phyloP scores from a whole-genome alignment of 2,329 filamentous ascomycete species.

The Alternaria arborescens region DNA sequence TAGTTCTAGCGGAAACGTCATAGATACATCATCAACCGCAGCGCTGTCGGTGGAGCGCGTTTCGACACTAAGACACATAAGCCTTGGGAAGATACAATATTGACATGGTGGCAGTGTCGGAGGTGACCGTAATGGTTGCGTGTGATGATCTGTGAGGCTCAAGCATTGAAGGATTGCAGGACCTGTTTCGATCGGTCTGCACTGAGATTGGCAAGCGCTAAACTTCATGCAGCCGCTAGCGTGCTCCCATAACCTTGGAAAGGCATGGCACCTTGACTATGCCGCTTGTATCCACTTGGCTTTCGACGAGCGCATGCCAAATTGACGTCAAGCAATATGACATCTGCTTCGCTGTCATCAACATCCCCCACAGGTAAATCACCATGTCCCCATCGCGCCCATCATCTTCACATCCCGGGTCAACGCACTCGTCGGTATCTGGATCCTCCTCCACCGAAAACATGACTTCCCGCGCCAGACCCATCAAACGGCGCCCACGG shows the following conservation, averaged over 20 bases:
- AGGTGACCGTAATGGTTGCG: neutral
- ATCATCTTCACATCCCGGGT: neutral
- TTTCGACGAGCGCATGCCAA: neutral
- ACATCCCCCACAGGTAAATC: neutral
- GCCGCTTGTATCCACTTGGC: constrained; percentile 6
- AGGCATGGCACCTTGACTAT: constrained; percentile 16
- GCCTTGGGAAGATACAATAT: neutral
- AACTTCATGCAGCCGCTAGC: neutral
- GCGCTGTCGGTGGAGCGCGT: neutral
- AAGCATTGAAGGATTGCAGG: neutral
- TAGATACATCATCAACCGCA: constrained; percentile 17
- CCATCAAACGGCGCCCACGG: constrained; percentile 14
- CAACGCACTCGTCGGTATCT: neutral
- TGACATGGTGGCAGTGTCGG: neutral
- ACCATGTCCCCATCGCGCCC: constrained; percentile 1
- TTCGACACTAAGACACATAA: neutral
- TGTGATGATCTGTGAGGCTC: constrained; percentile 3
- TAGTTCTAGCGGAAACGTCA: constrained; percentile 15
- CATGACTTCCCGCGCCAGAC: constrained; percentile 16
- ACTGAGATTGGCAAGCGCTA: neutral
- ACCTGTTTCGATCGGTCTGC: neutral
- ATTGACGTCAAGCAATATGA: constrained; percentile 19
- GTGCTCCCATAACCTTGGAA: neutral
- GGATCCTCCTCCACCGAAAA: neutral
- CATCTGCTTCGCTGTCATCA: constrained; percentile 3